These are phyloP conservation scores for Trifolium subterraneum DNA, from an alignment of 306 rosid genomes.

Conservation along the genomic window DNA sequence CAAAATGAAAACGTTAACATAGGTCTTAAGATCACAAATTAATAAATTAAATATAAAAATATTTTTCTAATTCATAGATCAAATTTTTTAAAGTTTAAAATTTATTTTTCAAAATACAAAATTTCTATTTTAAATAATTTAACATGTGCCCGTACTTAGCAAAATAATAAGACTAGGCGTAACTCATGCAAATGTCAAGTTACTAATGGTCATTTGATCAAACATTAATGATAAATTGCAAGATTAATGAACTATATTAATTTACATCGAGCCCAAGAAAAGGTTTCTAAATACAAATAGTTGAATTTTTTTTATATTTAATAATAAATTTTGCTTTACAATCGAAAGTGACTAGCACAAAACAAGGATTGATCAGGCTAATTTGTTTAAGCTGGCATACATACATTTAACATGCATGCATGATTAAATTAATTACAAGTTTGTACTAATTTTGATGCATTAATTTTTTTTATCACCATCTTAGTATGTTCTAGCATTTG, in stretches of 20 bases:
- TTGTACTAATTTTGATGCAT: conserved; percentile 13
- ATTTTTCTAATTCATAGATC: too few species aligned
- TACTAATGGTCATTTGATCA: conserved; percentile 40
- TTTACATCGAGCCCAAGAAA: conserved; percentile 63
- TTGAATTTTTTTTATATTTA: not conserved
- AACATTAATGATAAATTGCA: conserved; percentile 27
- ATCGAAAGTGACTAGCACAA: not conserved
- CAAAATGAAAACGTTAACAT: not conserved
- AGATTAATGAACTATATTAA: conserved; percentile 9
- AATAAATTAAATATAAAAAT: too few species aligned
- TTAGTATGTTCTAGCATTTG: conserved; percentile 46
- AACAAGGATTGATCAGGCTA: conserved; percentile 7
- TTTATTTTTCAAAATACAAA: too few species aligned
- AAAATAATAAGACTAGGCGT: conserved; percentile 33
- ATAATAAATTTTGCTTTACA: not conserved
- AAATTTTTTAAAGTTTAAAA: too few species aligned
- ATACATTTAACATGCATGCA: conserved; percentile 11
- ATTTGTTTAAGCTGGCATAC: conserved; percentile 37
- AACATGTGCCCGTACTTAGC: too few species aligned
- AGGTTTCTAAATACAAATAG: conserved; percentile 12
- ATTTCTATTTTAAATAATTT: too few species aligned
- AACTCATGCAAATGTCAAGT: conserved; percentile 67
- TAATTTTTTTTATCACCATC: conserved; percentile 5
- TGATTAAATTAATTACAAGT: conserved; percentile 34
- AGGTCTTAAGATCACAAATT: too few species aligned